Conservation (phyloP, 73 alveolate species). For the Halteria grandinella region DNA sequence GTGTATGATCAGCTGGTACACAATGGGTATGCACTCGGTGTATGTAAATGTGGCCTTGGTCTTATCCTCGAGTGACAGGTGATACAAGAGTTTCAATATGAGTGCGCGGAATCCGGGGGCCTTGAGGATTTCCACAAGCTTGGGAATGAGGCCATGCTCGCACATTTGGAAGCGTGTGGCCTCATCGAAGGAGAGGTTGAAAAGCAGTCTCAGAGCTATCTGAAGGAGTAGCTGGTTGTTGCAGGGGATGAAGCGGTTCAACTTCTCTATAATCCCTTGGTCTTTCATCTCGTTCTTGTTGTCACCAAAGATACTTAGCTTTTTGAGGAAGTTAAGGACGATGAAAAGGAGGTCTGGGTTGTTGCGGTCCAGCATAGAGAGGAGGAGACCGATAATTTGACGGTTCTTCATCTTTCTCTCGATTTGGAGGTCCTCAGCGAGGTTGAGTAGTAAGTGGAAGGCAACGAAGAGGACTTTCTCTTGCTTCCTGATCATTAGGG, state of each 20-base stretch:
- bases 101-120: conserved; percentile 93
- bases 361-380: conserved; percentile 90
- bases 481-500: conserved; percentile 90
- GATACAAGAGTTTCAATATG: conserved; percentile 87
- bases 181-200: conserved; percentile 93
- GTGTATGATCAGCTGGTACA: conserved; percentile 91
- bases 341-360: conserved; percentile 92
- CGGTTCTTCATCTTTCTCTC: conserved; percentile 95
- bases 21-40: conserved; percentile 94
- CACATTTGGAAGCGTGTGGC: conserved; percentile 87
- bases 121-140: conserved; percentile 88
- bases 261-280: conserved; percentile 82
- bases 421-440: conserved; percentile 96
- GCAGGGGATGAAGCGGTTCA: conserved; percentile 87
- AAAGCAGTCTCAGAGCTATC: conserved; percentile 83
- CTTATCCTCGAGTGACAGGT: conserved; percentile 92
- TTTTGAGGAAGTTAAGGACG: conserved; percentile 90
- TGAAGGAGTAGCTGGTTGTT: conserved; percentile 81
- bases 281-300: conserved; percentile 95
- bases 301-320: conserved; percentile 90
- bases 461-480: conserved; percentile 94
- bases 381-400: conserved; percentile 82
- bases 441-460: conserved; percentile 90
- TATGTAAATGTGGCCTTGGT: conserved; percentile 93
- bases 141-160: conserved; percentile 89